Percentiles rank a stretch among this genome's conserved stretches.
Conservation (phyloP, 495 filamentous ascomycete genomes). For the Penicillium ucsense region DNA sequence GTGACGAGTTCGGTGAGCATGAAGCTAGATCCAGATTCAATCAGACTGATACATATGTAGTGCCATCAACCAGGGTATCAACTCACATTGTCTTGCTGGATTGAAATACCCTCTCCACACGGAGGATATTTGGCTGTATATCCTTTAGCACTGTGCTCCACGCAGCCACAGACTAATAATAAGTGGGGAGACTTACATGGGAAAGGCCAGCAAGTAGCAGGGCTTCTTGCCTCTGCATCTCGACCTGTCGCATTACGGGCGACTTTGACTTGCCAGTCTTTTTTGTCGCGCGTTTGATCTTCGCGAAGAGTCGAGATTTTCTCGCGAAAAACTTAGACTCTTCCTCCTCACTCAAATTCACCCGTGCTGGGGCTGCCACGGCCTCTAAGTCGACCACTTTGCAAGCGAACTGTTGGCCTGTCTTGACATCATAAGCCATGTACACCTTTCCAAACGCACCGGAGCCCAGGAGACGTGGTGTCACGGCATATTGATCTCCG, state of each 20-base stretch:
- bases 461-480: conserved; percentile 37
- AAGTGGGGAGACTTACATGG: conserved; percentile 40
- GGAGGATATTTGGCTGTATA: conserved; percentile 52
- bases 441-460: conserved; percentile 40
- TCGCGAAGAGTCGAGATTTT: neutral
- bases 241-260: neutral
- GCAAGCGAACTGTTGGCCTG: conserved; percentile 41
- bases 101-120: conserved; percentile 42
- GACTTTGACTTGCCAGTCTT: neutral
- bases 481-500: conserved; percentile 36
- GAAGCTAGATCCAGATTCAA: conserved; percentile 34
- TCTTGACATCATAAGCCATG: conserved; percentile 32
- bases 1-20: conserved; percentile 57
- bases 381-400: conserved; percentile 37
- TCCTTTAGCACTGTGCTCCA: neutral
- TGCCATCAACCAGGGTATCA: neutral
- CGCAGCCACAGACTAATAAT: neutral
- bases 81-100: conserved; percentile 44
- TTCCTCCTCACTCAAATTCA: neutral
- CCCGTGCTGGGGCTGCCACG: neutral
- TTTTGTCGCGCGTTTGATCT: neutral
- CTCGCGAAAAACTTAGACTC: neutral
- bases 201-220: conserved; percentile 45
- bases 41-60: neutral
- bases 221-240: conserved; percentile 35